These are phyloP conservation scores for Ascomycota sp. DNA, from an alignment of 2,329 filamentous ascomycete species.

Conservation along the genomic window DNA sequence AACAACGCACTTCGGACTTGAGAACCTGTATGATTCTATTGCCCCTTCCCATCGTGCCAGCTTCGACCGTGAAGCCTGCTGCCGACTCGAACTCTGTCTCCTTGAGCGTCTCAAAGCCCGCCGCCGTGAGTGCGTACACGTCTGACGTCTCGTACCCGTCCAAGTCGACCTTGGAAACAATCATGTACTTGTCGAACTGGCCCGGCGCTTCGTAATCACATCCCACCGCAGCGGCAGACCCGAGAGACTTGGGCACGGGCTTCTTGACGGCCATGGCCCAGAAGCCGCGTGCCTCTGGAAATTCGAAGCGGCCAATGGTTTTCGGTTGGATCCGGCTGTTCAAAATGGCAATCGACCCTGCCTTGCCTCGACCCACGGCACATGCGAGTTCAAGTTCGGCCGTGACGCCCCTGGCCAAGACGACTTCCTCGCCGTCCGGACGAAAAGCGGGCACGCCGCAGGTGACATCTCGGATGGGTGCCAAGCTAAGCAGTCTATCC, in stretches of 20 bases:
- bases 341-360: constrained; percentile 53
- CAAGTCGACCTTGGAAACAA: constrained; percentile 52
- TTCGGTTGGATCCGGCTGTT: constrained; percentile 60
- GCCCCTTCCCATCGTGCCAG: constrained; percentile 62
- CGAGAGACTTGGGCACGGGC: constrained; percentile 38
- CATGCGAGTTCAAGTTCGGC: constrained; percentile 39
- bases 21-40: constrained; percentile 75
- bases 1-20: constrained; percentile 70
- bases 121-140: constrained; percentile 55
- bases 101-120: constrained; percentile 52
- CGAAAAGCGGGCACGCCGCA: constrained; percentile 36
- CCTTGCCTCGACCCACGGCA: constrained; percentile 41
- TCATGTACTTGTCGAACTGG: constrained; percentile 60
- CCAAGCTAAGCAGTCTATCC: constrained; percentile 58
- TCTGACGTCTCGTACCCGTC: constrained; percentile 58
- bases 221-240: constrained; percentile 25
- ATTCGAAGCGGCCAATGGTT: constrained; percentile 47
- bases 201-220: constrained; percentile 37
- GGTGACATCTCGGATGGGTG: constrained; percentile 57
- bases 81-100: constrained; percentile 84
- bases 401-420: constrained; percentile 21
- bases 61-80: constrained; percentile 69
- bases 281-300: constrained; percentile 52
- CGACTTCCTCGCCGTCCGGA: constrained; percentile 23
- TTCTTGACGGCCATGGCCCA: constrained; percentile 65